Conservation (phyloP, 2,329 filamentous ascomycete species). For the Talaromyces sp. region DNA sequence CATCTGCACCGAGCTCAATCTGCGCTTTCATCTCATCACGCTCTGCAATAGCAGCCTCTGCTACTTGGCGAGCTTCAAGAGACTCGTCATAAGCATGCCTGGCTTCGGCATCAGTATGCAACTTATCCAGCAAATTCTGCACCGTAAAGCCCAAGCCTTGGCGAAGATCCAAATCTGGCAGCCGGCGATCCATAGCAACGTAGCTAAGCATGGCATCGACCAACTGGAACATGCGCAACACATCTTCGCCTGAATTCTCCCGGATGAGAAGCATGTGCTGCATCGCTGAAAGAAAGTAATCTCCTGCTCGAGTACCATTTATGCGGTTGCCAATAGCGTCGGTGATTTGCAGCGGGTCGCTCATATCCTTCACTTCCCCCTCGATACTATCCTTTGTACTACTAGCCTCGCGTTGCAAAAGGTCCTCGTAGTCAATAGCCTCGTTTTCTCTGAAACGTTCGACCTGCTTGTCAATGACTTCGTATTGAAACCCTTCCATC, state of each 20-base stretch:
- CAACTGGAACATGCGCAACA: conserved; percentile 90
- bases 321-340: conserved; percentile 87
- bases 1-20: conserved; percentile 86
- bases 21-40: conserved; percentile 89
- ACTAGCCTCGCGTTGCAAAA: conserved; percentile 83
- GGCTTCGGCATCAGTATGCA: conserved; percentile 94
- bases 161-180: conserved; percentile 96
- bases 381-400: conserved; percentile 85
- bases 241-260: conserved; percentile 86
- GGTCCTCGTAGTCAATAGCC: conserved; percentile 96
- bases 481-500: conserved; percentile 98
- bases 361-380: conserved; percentile 83
- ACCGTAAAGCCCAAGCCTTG: conserved; percentile 97
- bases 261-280: conserved; percentile 92
- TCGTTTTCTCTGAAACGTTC: conserved; percentile 90
- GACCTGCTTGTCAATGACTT: conserved; percentile 96
- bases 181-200: conserved; percentile 91
- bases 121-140: conserved; percentile 86
- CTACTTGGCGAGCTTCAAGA: conserved; percentile 82
- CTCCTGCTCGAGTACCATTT: conserved; percentile 75
- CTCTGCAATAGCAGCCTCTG: conserved; percentile 92
- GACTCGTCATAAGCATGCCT: conserved; percentile 88
- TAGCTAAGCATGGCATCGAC: conserved; percentile 99
- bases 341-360: conserved; percentile 85
- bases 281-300: conserved; percentile 92